phyloP scores from a whole-genome alignment of 805 yeast species.

The Cyberlindnera petersonii region DNA sequence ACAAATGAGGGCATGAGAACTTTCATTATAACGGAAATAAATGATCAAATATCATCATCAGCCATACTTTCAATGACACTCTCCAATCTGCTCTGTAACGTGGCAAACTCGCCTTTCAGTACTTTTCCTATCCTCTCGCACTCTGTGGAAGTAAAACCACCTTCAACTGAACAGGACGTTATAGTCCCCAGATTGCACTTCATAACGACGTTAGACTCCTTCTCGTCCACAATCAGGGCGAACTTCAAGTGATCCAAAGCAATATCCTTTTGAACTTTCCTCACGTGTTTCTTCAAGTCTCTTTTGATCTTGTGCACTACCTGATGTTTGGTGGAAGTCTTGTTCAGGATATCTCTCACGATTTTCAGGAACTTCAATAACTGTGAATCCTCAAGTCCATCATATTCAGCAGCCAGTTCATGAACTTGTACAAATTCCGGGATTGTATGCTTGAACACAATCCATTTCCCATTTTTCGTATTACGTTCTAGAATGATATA shows the following conservation, averaged over 20 bases:
- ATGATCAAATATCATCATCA: conserved; percentile 5
- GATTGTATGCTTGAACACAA: conserved; percentile 34
- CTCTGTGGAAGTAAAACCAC: conserved; percentile 8
- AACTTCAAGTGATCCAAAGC: conserved; percentile 20
- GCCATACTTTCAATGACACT: conserved; percentile 20
- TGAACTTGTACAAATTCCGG: conserved; percentile 28
- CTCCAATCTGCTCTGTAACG: conserved; percentile 14
- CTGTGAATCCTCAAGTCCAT: conserved; percentile 16
- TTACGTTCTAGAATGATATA: conserved; percentile 33
- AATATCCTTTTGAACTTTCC: conserved; percentile 21
- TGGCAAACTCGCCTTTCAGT: conserved; percentile 19
- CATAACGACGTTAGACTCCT: conserved; percentile 11
- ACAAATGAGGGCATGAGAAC: background rate
- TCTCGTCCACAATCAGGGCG: conserved; percentile 11
- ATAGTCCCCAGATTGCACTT: conserved; percentile 16
- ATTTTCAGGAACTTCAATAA: conserved; percentile 14
- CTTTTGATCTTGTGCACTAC: conserved; percentile 14
- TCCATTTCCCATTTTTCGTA: conserved; percentile 29
- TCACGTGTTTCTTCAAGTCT: conserved; percentile 8
- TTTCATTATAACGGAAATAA: background rate
- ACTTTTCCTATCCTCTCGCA: conserved; percentile 18
- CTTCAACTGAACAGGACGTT: conserved; percentile 16
- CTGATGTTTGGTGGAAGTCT: conserved; percentile 22
- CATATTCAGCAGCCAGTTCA: conserved; percentile 17
- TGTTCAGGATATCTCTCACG: conserved; percentile 16